Conservation (phyloP, 2,329 filamentous ascomycete genomes). For the Diaporthe batatas region DNA sequence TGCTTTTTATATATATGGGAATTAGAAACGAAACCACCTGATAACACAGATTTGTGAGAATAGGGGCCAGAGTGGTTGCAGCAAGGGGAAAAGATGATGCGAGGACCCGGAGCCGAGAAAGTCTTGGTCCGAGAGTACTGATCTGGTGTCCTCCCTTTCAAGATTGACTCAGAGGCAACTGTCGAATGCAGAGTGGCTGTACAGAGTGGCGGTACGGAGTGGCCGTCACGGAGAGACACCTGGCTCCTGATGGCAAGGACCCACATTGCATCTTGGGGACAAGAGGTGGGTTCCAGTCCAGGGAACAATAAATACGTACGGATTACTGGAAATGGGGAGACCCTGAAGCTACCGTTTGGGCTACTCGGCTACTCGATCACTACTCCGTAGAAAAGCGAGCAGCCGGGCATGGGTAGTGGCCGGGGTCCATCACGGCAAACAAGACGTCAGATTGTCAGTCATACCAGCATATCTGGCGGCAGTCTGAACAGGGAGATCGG, state of each 20-base stretch:
- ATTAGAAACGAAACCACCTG: too few relatives aligned
- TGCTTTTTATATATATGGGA: too few relatives aligned
- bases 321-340: neutral
- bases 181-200: conserved; percentile 4
- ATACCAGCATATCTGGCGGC: too few relatives aligned
- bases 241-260: conserved; percentile 22
- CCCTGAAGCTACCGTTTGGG: neutral
- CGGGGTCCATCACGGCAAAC: neutral
- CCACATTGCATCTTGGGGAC: neutral
- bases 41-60: neutral
- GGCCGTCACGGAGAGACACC: conserved; percentile 25
- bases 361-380: neutral
- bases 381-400: neutral
- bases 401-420: neutral
- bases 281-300: neutral
- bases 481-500: neutral
- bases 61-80: neutral
- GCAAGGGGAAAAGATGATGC: neutral
- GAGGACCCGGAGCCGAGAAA: neutral
- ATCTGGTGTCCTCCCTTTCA: neutral
- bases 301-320: neutral
- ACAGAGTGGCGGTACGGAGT: conserved; percentile 28
- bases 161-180: neutral
- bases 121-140: neutral
- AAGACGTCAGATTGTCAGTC: neutral